Base-by-base conservation (phyloP, 805 yeast species). In the Maudiozyma serrabonitensis region DNA sequence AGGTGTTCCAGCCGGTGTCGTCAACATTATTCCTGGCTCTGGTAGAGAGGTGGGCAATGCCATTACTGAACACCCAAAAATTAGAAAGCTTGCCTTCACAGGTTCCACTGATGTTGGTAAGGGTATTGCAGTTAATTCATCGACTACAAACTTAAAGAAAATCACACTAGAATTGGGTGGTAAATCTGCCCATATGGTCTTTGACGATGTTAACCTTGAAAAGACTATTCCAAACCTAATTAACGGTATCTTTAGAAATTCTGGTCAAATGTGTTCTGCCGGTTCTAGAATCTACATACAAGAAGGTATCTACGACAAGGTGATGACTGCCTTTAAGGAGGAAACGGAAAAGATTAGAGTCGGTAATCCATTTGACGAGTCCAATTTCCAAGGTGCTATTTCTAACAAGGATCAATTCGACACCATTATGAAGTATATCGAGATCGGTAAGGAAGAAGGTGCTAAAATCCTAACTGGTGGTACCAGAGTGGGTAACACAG, bases 141-240 rank as follows among this genome's bases (percentile, higher is more conserved):
- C 87, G 52, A 76, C 78, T 55, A 72, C 86, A n/a, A 76, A 77
- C 69, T 73, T 84, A 73, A 84, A 84, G 76, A 84, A 84, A 71
- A 84, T 83, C 47, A 83, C 90, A 45, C 73, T 84, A 69, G 91
- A 84, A 70, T 75, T 84, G 60, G 91, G 91, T 69, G 91, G 91
- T 69, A 84, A 84, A 68, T 82, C 89, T 52, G 85, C 90, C 60
- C 81, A 82, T 65, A 75, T 84, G 59, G 81, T 84, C 41, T 83
- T 84, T 62, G 73, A 77, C 56, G 91, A 84, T 66, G 84, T 83
- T 53, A 73, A 82, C 61, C 58, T 82, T 51, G 74, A 75, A 41
- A 67, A 67, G 53, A 71, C 81, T 54, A 70, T 76, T 47, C 64
- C 63, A 38, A 74, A 75, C 61, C 74, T 83, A 59, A 72, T 79